phyloP scores from a whole-genome alignment of 2,329 filamentous ascomycete genomes.

The Paecilomyces niveus region DNA sequence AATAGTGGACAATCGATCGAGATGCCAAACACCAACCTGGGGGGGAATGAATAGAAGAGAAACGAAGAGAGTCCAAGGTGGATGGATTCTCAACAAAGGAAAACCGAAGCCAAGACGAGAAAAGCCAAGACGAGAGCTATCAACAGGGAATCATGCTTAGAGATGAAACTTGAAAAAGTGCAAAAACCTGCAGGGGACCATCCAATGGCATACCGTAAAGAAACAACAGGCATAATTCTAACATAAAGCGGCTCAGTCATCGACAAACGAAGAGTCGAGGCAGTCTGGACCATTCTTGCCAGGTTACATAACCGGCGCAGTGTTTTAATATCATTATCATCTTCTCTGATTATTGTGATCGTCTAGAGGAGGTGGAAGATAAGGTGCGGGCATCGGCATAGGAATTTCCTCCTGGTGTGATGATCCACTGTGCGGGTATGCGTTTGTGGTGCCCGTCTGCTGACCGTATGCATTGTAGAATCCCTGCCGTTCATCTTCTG shows the following conservation, averaged over 20 bases:
- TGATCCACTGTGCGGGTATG: neutral
- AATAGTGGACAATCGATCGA: neutral
- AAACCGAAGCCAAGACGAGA: neutral
- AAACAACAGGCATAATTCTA: neutral
- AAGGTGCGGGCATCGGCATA: constrained; percentile 2
- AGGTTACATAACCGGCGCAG: neutral
- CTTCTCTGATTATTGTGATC: neutral
- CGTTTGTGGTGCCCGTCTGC: neutral
- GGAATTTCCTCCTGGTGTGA: neutral
- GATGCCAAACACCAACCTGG: neutral
- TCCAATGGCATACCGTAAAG: neutral
- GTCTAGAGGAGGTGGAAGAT: constrained; percentile 1
- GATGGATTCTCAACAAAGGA: neutral
- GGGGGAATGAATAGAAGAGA: neutral
- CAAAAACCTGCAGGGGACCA: neutral
- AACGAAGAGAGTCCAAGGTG: neutral
- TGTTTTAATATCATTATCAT: neutral
- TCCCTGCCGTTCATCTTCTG: neutral
- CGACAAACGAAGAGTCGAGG: neutral
- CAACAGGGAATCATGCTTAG: neutral
- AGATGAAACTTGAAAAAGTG: neutral
- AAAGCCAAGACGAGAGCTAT: neutral
- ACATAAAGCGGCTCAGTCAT: neutral
- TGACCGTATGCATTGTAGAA: neutral
- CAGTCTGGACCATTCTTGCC: neutral